phyloP scores from a whole-genome alignment of 2,329 filamentous ascomycete genomes.

The Paecilomyces fulvus region DNA sequence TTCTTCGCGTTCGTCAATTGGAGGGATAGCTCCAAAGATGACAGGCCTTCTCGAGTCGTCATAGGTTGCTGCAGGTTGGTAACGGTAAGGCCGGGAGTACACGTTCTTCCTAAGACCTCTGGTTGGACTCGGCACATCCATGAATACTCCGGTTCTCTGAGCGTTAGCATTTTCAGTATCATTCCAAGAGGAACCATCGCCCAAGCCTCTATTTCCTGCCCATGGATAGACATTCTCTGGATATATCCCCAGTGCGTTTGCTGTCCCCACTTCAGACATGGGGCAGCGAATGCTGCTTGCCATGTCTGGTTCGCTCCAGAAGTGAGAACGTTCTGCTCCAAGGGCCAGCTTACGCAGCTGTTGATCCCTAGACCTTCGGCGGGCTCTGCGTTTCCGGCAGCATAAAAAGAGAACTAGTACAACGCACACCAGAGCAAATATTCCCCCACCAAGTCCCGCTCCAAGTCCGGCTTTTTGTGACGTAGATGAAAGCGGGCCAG shows the following conservation, averaged over 20 bases:
- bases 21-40: conserved; percentile 49
- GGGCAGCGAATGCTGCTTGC: conserved; percentile 28
- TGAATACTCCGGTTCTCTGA: conserved; percentile 35
- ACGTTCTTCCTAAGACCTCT: conserved; percentile 31
- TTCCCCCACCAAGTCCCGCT: conserved; percentile 56
- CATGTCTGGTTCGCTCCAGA: conserved; percentile 33
- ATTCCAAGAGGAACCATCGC: conserved; percentile 15
- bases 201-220: conserved; percentile 14
- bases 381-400: conserved; percentile 38
- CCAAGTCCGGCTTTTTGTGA: conserved; percentile 51
- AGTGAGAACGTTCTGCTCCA: conserved; percentile 41
- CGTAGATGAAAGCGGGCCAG: conserved; percentile 18
- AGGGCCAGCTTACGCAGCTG: conserved; percentile 46
- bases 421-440: conserved; percentile 38
- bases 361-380: conserved; percentile 41
- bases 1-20: conserved; percentile 56
- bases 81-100: conserved; percentile 28
- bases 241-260: conserved; percentile 7
- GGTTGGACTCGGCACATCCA: conserved; percentile 32
- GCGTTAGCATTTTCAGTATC: conserved; percentile 23
- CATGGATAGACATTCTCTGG: conserved; percentile 19
- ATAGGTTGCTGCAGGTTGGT: conserved; percentile 36
- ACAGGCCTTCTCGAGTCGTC: conserved; percentile 43
- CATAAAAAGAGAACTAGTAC: conserved; percentile 43
- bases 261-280: conserved; percentile 11